These are phyloP conservation scores for Colletotrichum sansevieriae DNA, from an alignment of 2,329 filamentous ascomycete species.

Conservation along the genomic window DNA sequence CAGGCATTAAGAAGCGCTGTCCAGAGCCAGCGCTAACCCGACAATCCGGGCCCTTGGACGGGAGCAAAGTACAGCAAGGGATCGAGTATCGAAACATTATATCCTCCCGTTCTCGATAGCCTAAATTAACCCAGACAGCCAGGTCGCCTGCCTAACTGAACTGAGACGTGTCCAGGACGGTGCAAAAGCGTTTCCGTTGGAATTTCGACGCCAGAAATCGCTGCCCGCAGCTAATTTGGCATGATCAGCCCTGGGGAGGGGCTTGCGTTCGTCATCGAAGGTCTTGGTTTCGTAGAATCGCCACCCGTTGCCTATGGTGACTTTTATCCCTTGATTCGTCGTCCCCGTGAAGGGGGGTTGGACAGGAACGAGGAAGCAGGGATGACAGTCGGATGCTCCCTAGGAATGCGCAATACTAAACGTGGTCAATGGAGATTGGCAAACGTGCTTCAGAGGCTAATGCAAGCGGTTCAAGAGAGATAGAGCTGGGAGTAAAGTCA, in stretches of 20 bases:
- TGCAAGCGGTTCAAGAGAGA: conserved; percentile 23
- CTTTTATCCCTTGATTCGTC: background rate
- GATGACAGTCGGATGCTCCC: background rate
- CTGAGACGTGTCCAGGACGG: background rate
- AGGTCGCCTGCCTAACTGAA: background rate
- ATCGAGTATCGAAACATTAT: background rate
- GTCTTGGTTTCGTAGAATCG: background rate
- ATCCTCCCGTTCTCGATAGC: background rate
- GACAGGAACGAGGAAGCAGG: background rate
- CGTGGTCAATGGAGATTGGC: conserved; percentile 7
- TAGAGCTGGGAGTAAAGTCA: background rate
- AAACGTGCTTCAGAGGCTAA: background rate
- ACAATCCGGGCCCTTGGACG: conserved; percentile 9
- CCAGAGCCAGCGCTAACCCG: conserved; percentile 12
- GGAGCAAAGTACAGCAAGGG: conserved; percentile 4
- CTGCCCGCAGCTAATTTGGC: background rate
- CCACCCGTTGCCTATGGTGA: background rate
- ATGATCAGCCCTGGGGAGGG: background rate
- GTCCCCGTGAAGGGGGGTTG: background rate
- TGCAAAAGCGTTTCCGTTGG: background rate
- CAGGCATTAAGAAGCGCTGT: conserved; percentile 1
- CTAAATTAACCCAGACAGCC: background rate
- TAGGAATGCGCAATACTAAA: conserved; percentile 11
- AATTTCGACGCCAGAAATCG: background rate
- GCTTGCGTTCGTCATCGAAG: background rate